Conservation (phyloP, 2,329 filamentous ascomycete genomes). For the Paracorniculantispora psalliotae region DNA sequence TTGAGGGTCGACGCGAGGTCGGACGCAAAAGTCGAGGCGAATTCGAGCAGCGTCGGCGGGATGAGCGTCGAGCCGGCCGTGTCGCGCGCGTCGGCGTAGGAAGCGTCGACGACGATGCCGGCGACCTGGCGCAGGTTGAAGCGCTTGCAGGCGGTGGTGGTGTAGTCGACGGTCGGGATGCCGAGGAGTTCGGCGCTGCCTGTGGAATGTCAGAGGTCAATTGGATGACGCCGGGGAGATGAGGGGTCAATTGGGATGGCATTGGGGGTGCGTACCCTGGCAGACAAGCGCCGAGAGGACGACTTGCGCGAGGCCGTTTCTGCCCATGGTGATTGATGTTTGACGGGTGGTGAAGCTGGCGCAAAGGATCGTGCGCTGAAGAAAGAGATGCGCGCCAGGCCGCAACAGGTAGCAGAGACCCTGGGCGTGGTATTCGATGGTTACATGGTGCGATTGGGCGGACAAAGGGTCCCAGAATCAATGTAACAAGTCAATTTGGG, state of each 20-base stretch:
- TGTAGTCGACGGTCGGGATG: conserved; percentile 33
- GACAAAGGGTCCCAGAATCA: neutral
- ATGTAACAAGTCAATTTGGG: neutral
- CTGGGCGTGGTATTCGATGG: neutral
- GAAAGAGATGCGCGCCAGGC: too few relatives aligned
- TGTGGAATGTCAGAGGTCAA: neutral
- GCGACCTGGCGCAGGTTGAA: conserved; percentile 25
- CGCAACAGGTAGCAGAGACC: too few relatives aligned
- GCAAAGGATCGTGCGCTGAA: too few relatives aligned
- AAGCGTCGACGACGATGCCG: conserved; percentile 40
- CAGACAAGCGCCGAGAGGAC: neutral
- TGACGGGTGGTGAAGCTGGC: neutral
- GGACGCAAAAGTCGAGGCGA: conserved; percentile 40
- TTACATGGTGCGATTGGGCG: neutral
- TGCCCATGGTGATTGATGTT: neutral
- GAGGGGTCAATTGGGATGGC: too few relatives aligned
- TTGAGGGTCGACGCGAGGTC: conserved; percentile 28
- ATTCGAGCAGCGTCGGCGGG: conserved; percentile 43
- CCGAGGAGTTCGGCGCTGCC: conserved; percentile 16
- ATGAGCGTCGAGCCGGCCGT: conserved; percentile 44
- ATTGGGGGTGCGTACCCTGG: neutral
- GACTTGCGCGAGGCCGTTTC: neutral
- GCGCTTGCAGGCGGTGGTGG: conserved; percentile 16
- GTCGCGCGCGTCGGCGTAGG: conserved; percentile 37
- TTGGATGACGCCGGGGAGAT: neutral